Conservation (phyloP, 2,329 filamentous ascomycete genomes). For the Laburnicola sp. region DNA sequence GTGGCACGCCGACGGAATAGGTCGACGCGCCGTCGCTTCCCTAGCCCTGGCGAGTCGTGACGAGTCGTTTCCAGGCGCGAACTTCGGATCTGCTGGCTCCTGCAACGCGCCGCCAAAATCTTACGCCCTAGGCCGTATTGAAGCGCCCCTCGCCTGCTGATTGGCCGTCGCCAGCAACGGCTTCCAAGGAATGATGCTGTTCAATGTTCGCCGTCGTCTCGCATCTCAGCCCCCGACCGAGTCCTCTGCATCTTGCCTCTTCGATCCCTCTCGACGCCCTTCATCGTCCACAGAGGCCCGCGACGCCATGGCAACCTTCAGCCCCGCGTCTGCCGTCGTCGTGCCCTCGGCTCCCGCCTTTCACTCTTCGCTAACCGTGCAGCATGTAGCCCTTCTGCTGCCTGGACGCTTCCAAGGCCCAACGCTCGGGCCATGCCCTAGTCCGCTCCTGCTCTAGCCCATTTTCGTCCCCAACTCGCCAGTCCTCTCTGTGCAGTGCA, state of each 20-base stretch:
- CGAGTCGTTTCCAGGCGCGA: too few species aligned
- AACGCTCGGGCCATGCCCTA: conserved; percentile 6
- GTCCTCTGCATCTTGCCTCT: conserved; percentile 21
- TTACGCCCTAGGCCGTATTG: conserved; percentile 2
- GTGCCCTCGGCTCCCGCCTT: too few species aligned
- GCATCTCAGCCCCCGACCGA: conserved; percentile 20
- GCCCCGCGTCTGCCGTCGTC: not conserved
- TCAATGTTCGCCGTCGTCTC: conserved; percentile 26
- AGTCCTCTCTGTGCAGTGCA: conserved; percentile 12
- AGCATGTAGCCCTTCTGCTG: not conserved
- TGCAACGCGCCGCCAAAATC: conserved; percentile 14
- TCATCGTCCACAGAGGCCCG: conserved; percentile 16
- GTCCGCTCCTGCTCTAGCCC: conserved; percentile 11
- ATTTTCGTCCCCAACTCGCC: not conserved
- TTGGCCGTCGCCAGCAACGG: conserved; percentile 15
- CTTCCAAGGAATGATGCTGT: conserved; percentile 13
- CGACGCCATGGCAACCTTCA: conserved; percentile 1
- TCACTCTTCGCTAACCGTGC: conserved; percentile 1
- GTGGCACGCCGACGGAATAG: too few species aligned
- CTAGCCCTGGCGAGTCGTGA: too few species aligned
- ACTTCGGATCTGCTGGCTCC: conserved; percentile 26
- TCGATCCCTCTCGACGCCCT: conserved; percentile 18
- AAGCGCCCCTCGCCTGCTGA: conserved; percentile 6
- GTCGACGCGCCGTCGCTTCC: too few species aligned
- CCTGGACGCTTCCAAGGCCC: conserved; percentile 4